Conservation (phyloP, 108 stramenopile genomes). For the Parmales sp. region DNA sequence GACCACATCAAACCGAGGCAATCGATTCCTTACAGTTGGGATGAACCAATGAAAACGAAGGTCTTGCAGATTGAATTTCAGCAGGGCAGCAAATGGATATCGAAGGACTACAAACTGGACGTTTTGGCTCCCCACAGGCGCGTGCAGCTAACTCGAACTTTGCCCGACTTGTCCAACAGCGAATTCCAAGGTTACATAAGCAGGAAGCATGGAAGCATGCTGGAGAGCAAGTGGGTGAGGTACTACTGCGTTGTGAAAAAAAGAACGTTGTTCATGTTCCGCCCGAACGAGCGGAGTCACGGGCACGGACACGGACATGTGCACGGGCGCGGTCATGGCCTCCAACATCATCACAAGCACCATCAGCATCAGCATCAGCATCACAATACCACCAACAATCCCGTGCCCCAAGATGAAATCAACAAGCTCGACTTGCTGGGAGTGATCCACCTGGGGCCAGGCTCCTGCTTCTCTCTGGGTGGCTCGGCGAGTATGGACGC, state of each 20-base stretch:
- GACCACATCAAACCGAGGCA: constrained; percentile 7
- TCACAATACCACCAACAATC: too few species aligned
- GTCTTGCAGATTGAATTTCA: not conserved
- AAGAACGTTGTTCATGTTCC: not conserved
- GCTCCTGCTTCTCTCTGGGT: not conserved
- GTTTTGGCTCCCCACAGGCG: not conserved
- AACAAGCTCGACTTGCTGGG: not conserved
- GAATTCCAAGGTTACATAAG: not conserved
- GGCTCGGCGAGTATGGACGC: not conserved
- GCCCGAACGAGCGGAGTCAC: not conserved
- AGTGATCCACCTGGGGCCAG: not conserved
- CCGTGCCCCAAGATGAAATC: too few species aligned
- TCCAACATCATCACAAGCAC: too few species aligned
- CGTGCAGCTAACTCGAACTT: not conserved
- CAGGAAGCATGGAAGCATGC: not conserved
- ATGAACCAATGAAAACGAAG: not conserved
- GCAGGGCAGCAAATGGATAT: not conserved
- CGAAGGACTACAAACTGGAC: not conserved
- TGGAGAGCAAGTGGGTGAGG: not conserved
- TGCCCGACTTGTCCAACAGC: not conserved
- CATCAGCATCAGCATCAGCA: constrained; percentile 1
- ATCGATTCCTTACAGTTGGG: constrained; percentile 1
- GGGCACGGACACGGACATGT: too few species aligned
- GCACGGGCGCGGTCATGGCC: too few species aligned
- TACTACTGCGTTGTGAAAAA: not conserved